Percentiles rank a stretch among this genome's conserved stretches.
phyloP scores from a whole-genome alignment of 768 basidiomycete species.

The Pleurotus giganteus region DNA sequence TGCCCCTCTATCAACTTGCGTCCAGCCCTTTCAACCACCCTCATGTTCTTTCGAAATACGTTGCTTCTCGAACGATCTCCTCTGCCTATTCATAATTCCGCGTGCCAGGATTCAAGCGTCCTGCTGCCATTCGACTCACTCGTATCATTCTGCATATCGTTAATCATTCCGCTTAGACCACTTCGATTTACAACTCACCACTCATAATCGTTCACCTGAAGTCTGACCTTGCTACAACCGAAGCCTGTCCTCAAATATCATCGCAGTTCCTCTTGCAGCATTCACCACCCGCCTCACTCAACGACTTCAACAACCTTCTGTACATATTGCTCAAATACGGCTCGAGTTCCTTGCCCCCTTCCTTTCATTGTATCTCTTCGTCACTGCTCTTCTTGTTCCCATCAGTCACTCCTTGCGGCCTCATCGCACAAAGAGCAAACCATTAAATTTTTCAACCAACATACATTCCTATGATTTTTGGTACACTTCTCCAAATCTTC shows the following conservation, averaged over 20 bases:
- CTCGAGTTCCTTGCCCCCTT: background rate
- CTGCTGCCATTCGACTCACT: too few species aligned
- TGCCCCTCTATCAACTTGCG: too few species aligned
- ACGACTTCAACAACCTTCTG: background rate
- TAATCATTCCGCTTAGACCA: too few species aligned
- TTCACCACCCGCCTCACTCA: background rate
- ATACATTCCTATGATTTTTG: background rate
- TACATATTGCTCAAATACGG: background rate
- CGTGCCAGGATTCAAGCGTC: too few species aligned
- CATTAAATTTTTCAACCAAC: conserved; percentile 6
- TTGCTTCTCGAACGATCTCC: too few species aligned
- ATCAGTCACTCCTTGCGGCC: background rate
- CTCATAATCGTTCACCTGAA: too few species aligned
- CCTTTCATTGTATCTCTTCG: background rate
- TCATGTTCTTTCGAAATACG: too few species aligned
- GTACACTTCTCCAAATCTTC: background rate
- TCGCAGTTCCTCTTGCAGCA: background rate
- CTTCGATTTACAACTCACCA: too few species aligned
- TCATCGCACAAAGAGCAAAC: background rate
- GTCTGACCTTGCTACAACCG: too few species aligned
- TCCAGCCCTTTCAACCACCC: too few species aligned
- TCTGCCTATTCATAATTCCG: too few species aligned
- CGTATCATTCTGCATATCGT: too few species aligned
- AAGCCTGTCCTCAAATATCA: background rate
- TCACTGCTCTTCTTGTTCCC: background rate